A percentile compares a stretch with the other conserved stretches of the same genome.
Conservation (phyloP, 768 basidiomycete genomes). For the Asterophora parasitica region DNA sequence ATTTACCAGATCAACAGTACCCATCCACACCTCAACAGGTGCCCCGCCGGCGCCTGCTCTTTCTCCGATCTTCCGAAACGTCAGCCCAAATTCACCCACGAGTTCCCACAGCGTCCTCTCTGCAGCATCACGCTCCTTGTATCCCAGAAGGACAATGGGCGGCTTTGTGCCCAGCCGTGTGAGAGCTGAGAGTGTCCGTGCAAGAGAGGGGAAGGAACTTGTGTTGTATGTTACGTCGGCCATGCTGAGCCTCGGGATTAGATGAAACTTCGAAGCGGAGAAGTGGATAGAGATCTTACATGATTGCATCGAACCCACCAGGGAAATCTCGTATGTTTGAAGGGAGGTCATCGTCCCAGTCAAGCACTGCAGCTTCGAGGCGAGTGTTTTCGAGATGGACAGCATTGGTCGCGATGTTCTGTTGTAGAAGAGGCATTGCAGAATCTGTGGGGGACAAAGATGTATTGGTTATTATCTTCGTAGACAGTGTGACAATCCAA, state of each 20-base stretch:
- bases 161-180: constrained; percentile 29
- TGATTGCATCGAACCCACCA: constrained; percentile 52
- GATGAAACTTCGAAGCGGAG: background rate
- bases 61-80: constrained; percentile 51
- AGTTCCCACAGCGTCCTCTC: constrained; percentile 76
- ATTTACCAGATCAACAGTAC: no score
- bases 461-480: background rate
- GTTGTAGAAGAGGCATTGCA: constrained; percentile 72
- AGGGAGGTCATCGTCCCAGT: constrained; percentile 75
- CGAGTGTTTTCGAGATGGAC: constrained; percentile 26
- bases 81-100: constrained; percentile 45
- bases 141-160: constrained; percentile 63
- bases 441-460: constrained; percentile 43
- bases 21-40: constrained; percentile 65
- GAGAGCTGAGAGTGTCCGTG: constrained; percentile 59
- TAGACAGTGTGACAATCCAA: constrained; percentile 6
- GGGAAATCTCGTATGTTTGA: constrained; percentile 32
- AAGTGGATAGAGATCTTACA: constrained; percentile 43
- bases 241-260: constrained; percentile 49
- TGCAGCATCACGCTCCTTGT: constrained; percentile 78
- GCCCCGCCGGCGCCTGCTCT: constrained; percentile 56
- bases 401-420: constrained; percentile 55
- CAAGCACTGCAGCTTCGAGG: constrained; percentile 42
- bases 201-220: constrained; percentile 71
- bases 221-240: constrained; percentile 94